Evolutionary conservation across 768 basidiomycete species (phyloP), one percentile per base, ranked within the genome.

Genomic region (Leccinum aurantiacum): DNA sequence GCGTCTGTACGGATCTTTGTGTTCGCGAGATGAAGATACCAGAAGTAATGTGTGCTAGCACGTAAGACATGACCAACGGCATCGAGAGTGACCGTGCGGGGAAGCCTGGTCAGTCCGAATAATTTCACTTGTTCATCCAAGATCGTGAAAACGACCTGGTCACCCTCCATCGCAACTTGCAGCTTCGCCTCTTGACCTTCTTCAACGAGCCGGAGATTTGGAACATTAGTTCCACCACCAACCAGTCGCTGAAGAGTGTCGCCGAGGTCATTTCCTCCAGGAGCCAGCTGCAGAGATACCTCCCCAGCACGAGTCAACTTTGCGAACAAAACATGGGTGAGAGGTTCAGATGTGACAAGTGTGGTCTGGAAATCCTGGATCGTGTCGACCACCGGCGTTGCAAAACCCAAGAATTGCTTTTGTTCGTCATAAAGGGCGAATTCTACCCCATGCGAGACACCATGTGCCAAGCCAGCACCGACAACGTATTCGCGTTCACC

Each of bases 401-500:
- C 15, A 51, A 29, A 6, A 4, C 25, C 25, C 25, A 47, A 24
- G 6, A 24, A 25, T n/a, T n/a, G 33, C 10, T 53, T 62, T n/a
- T 19, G 25, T n/a, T 7, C 31, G 31, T 19, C 25, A 52, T 67
- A 72, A 6, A 74, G 44, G 15, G 62, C 63, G 31, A 74, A 63
- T 14, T 64, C 55, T 2, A 56, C 60, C 8, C 62, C 65, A 9
- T 3, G 24, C 0, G 60, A 53, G 29, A 74, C 51, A 1, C 73
- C 74, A 33, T 75, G 69, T 3, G 65, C 66, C 15, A 58, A 37
- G 5, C 73, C 74, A 2, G 69, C 71, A 10, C 47, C 47, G 6
- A 74, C 44, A 25, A 72, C 46, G 49, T 58, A 72, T 56, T 60
- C 48, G 52, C 54, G 44, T 15, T 53, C 48, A 3, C 22, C 27